Percentiles rank a stretch among this genome's conserved stretches.
Conservation (phyloP, 495 filamentous ascomycete species). For the Tuber microsphaerosporum region DNA sequence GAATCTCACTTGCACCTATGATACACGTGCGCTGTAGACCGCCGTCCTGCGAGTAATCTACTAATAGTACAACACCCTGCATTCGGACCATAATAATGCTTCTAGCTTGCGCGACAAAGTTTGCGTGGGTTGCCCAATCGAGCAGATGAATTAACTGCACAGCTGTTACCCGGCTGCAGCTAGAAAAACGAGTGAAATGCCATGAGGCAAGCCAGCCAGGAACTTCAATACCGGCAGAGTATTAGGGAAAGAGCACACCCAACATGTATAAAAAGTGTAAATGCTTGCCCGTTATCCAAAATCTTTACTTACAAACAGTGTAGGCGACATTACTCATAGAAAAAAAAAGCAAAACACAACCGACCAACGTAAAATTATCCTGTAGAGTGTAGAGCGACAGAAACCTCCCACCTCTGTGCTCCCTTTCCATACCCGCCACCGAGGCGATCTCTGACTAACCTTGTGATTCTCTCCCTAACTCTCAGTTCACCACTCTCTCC, state of each 20-base stretch:
- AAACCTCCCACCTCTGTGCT: slow-evolving; percentile 76
- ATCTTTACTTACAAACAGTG: not conserved
- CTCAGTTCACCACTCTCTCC: slow-evolving; percentile 61
- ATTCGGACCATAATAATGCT: not conserved
- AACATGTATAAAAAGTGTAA: not conserved
- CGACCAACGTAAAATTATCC: not conserved
- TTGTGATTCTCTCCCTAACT: slow-evolving; percentile 64
- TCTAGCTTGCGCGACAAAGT: not conserved
- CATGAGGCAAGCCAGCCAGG: not conserved
- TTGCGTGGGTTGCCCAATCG: not conserved
- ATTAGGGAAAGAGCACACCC: not conserved
- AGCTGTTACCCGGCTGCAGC: not conserved
- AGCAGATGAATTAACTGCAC: not conserved
- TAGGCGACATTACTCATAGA: not conserved
- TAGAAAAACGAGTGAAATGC: not conserved
- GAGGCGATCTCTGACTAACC: slow-evolving; percentile 73
- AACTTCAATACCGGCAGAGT: not conserved
- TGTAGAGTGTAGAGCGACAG: slow-evolving; percentile 16
- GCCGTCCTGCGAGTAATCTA: no score
- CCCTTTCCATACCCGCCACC: slow-evolving; percentile 78
- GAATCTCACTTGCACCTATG: no score
- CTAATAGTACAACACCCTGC: not conserved
- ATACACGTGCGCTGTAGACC: no score
- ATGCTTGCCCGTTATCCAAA: not conserved
- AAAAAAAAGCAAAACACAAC: not conserved